Base-by-base conservation (phyloP, 805 yeast genomes). In the Teunomyces panamensis region DNA sequence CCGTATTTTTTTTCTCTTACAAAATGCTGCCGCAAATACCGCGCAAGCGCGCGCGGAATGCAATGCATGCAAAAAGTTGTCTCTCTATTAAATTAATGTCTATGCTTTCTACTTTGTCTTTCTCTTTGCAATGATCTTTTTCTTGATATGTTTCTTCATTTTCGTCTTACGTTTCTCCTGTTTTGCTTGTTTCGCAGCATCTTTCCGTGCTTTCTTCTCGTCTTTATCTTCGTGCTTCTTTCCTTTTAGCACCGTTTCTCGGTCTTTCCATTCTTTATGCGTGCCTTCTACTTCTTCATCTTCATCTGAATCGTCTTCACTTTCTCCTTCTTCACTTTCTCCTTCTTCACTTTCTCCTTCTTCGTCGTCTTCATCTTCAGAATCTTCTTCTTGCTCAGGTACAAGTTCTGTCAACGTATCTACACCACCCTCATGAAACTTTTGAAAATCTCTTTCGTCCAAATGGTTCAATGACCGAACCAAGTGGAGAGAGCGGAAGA, bases 401-500 rank as follows among this genome's bases (percentile, higher is more conserved):
- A 81, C 81, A 43, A 87, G 66, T 45, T 83, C 84, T 48, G 80
- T 84, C 52, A 94, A 72, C 2, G 92, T 84, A 53, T 84, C 89
- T 34, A 89, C 86, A 55, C 88, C 83, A 26, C 97, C 97, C 50
- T 83, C 81, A 1, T 83, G 73, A 55, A 87, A 87, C 57, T 86
- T 84, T 42, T 81, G 84, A 56, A 87, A 89, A 63, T 94, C 99
- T 50, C 96, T 77, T 60, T 94, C 99, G 62, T 94, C 88, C 63
- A 91, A 61, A 71, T 92, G 81, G 68, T 89, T 83, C 70, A 94
- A 68, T 48, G 94, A 83, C 59, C 91, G 75, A 29, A 87, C 89
- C 56, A 87, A 68, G 65, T 87, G 89, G 45, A 86, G 59, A 4
- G 91, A 81, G 62, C 99, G 74, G 67, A 94, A 94, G 5, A 94